Evolutionary conservation across 495 filamentous ascomycete species (phyloP), one percentile per base, ranked within the genome.

Genomic region (Tuber melanosporum): DNA sequence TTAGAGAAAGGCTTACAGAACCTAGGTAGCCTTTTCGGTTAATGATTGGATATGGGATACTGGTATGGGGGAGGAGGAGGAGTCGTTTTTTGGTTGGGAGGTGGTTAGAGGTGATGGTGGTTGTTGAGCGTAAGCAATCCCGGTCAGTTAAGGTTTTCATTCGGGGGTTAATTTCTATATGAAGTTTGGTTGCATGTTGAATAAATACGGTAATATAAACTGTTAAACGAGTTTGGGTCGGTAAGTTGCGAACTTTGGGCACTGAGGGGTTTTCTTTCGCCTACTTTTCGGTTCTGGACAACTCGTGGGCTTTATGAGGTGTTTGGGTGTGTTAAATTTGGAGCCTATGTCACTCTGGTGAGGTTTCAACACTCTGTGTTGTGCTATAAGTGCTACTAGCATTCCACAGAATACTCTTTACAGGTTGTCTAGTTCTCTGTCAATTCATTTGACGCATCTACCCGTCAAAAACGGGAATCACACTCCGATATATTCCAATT

Each of bases 51-150:
- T 36, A 7, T 17, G 26, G 52, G n/a, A n/a, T 26, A 57, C 3
- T 3, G n/a, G 22, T 20, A 6, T 26, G n/a, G 4, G 4, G 52
- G n/a, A 62, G 1, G 44, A 10, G 52, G 12, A 32, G 52, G 52
- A 5, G n/a, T 62, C 3, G n/a, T 14, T 32, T 62, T 26, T 10
- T 0, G n/a, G 15, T 62, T 17, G 39, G 17, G 75, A 32, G 32
- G 44, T 42, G 20, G 70, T 73, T 73, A 36, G 70, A 22, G 46
- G 49, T 32, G 45, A 17, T 57, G 36, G 72, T 57, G 75, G n/a
- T 17, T 36, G 32, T 26, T 43, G 71, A 19, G 32, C n/a, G 26
- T 19, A 22, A 22, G 47, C 57, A 39, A 41, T 73, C 26, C 26
- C 26, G 36, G 75, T 46, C 49, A 12, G 46, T 36, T n/a, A n/a